These are phyloP conservation scores for Magnolia kwangsiensis DNA, from an alignment of 164 flowering plant genomes.

Conservation along the genomic window DNA sequence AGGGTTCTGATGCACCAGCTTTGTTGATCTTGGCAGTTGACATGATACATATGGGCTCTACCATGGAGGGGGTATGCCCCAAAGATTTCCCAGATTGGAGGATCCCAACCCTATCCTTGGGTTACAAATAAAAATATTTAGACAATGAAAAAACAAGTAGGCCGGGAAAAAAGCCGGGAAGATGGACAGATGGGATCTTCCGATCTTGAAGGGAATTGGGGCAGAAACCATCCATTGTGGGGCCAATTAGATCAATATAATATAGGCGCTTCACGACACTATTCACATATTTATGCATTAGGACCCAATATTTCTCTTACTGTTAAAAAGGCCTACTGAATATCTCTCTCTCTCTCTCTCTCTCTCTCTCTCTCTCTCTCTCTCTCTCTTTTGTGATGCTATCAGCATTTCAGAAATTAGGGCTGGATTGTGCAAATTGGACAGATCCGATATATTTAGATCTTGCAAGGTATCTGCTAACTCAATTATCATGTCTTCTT, in stretches of 20 bases:
- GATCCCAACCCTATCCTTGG: background rate
- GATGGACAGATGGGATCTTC: background rate
- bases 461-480: conserved; percentile 63
- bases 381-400: background rate
- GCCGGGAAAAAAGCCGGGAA: background rate
- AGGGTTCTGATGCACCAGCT: too few species aligned
- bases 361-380: too few species aligned
- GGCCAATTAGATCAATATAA: background rate
- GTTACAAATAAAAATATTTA: background rate
- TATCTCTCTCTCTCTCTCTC: too few species aligned
- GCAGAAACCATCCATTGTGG: background rate
- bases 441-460: conserved; percentile 77
- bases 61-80: background rate
- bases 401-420: conserved; percentile 81
- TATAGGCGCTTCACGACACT: background rate
- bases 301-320: background rate
- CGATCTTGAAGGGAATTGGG: background rate
- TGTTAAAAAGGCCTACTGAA: background rate
- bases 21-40: too few species aligned
- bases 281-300: background rate
- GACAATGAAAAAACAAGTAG: background rate
- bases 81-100: background rate
- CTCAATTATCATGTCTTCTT: background rate
- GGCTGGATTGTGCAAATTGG: conserved; percentile 97
- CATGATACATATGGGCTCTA: too few species aligned